A percentile compares a stretch with the other conserved stretches of the same genome.
phyloP scores from a whole-genome alignment of 2,329 filamentous ascomycete genomes.

The Lecanicillium sp. region DNA sequence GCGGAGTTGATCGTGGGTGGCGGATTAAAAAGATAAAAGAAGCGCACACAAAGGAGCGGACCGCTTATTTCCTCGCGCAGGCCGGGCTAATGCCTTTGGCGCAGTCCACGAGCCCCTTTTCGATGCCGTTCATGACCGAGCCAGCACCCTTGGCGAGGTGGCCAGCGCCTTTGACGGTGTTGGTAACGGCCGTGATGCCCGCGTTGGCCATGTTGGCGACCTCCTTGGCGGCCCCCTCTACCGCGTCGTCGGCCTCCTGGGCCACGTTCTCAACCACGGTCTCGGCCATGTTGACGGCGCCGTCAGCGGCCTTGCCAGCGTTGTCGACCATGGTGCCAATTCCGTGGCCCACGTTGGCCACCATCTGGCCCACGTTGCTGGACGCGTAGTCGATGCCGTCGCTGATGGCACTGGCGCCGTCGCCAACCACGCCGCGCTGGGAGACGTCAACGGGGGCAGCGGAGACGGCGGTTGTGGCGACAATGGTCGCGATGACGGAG shows the following conservation, averaged over 20 bases:
- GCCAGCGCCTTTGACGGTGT: neutral
- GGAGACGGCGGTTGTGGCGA: constrained; percentile 2
- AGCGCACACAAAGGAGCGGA: no score
- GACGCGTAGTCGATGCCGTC: neutral
- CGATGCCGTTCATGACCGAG: neutral
- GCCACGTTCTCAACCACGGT: no score
- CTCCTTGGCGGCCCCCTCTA: no score
- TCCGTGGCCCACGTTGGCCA: neutral
- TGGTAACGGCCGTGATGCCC: neutral
- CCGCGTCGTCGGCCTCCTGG: no score
- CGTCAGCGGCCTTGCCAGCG: constrained; percentile 3
- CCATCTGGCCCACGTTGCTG: constrained; percentile 4
- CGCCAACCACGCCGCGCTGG: neutral
- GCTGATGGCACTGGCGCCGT: neutral
- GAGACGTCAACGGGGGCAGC: neutral
- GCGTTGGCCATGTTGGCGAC: neutral
- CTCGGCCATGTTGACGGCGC: neutral
- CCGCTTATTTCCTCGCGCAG: no score
- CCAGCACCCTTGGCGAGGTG: constrained; percentile 2
- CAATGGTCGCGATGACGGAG: neutral
- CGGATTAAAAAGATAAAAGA: no score
- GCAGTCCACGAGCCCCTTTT: neutral
- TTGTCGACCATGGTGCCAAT: neutral
- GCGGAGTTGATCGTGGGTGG: no score
- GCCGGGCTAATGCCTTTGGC: constrained; percentile 1